Conservation (phyloP, 768 basidiomycete species). For the Lentinula edodes region DNA sequence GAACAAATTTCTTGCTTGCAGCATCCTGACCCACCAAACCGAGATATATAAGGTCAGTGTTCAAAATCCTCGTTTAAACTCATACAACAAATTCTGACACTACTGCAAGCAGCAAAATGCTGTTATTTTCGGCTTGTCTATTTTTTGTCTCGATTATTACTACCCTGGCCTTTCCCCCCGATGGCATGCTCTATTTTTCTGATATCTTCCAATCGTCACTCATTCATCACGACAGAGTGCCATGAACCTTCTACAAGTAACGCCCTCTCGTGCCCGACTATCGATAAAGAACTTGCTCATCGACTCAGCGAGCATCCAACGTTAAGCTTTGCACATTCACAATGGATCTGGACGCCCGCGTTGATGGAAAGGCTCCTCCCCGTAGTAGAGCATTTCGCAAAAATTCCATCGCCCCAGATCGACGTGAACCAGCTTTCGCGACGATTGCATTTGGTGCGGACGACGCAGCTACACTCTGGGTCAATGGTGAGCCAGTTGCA, state of each 20-base stretch:
- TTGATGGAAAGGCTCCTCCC: constrained; percentile 8
- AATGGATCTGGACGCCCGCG: constrained; percentile 24
- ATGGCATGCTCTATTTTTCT: not conserved
- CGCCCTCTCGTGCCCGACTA: not conserved
- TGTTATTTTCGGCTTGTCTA: not conserved
- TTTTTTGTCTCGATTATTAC: not conserved
- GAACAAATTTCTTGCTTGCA: no score
- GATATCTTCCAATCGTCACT: not conserved
- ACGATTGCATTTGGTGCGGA: constrained; percentile 21
- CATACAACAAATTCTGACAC: not conserved
- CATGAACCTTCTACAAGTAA: not conserved
- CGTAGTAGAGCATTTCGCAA: constrained; percentile 23
- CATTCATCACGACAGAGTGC: not conserved
- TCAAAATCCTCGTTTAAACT: not conserved
- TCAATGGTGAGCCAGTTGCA: constrained; percentile 21
- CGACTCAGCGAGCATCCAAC: not conserved
- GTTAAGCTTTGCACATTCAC: not conserved
- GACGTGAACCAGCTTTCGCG: constrained; percentile 17
- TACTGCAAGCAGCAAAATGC: not conserved
- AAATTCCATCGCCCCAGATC: constrained; percentile 16
- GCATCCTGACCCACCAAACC: no score
- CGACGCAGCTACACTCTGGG: constrained; percentile 22
- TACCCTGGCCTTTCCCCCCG: not conserved
- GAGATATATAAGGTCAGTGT: no score
- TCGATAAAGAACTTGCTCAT: not conserved